phyloP scores from a whole-genome alignment of 2,329 filamentous ascomycete genomes.

The Aurifilum marmelostoma region DNA sequence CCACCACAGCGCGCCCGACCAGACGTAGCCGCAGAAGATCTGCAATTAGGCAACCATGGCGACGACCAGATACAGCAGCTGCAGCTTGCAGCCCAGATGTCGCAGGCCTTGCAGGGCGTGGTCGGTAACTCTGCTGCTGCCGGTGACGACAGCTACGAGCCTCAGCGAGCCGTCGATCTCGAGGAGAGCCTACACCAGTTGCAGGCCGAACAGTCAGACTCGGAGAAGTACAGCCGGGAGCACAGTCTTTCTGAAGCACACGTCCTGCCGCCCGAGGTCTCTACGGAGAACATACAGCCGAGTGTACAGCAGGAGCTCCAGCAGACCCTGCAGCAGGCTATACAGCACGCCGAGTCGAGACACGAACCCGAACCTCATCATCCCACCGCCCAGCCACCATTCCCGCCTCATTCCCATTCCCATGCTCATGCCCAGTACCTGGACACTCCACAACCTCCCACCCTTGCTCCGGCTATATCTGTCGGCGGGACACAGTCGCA shows the following conservation, averaged over 20 bases:
- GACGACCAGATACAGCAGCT: conserved; percentile 39
- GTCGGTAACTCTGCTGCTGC: conserved; percentile 52
- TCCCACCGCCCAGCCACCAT: conserved; percentile 31
- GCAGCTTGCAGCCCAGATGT: conserved; percentile 61
- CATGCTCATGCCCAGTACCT: conserved; percentile 33
- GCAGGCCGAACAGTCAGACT: conserved; percentile 33
- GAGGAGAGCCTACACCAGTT: conserved; percentile 29
- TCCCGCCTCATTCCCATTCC: conserved; percentile 33
- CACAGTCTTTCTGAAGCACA: conserved; percentile 34
- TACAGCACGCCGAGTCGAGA: conserved; percentile 34
- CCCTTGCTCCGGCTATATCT: conserved; percentile 40
- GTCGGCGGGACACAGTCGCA: conserved; percentile 52
- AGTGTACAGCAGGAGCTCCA: conserved; percentile 40
- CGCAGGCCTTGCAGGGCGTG: conserved; percentile 56
- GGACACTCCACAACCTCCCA: conserved; percentile 33
- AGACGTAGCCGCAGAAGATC: conserved; percentile 54
- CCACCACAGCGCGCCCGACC: conserved; percentile 48
- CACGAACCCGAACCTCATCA: conserved; percentile 30
- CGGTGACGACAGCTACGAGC: conserved; percentile 33
- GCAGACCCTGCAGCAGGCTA: conserved; percentile 32
- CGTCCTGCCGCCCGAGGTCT: conserved; percentile 40
- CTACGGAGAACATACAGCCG: conserved; percentile 42
- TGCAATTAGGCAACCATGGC: conserved; percentile 58
- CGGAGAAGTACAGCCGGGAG: conserved; percentile 33
- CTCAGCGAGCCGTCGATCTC: conserved; percentile 26